These are phyloP conservation scores for Globisporangium spiculum DNA, from an alignment of 352 stramenopile species.

Conservation along the genomic window DNA sequence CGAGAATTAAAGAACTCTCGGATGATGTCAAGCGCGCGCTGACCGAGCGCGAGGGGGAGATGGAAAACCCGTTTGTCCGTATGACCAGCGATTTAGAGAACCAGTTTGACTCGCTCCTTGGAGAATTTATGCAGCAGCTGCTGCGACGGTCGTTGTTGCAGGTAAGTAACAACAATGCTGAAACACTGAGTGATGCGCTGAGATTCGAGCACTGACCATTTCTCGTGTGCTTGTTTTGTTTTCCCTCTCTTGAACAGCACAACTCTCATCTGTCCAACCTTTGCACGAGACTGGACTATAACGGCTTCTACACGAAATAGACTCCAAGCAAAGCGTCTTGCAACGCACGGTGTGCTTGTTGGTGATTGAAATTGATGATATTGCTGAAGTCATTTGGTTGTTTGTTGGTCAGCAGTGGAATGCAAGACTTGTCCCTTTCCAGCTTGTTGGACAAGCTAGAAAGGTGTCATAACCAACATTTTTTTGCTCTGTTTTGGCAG, in stretches of 20 bases:
- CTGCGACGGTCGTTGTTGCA: slow-evolving; percentile 76
- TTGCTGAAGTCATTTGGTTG: not conserved
- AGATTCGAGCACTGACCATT: not conserved
- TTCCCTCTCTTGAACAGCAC: slow-evolving; percentile 27
- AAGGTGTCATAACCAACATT: not conserved
- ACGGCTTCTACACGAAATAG: slow-evolving; percentile 71
- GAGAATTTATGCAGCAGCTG: slow-evolving; percentile 89
- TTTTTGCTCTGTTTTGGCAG: not conserved
- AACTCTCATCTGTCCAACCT: slow-evolving; percentile 67
- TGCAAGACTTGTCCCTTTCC: not conserved
- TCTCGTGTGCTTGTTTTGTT: slow-evolving; percentile 5
- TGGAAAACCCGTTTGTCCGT: slow-evolving; percentile 71
- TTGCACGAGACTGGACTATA: slow-evolving; percentile 64
- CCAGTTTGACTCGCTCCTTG: slow-evolving; percentile 85
- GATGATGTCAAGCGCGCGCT: slow-evolving; percentile 74
- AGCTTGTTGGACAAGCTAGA: not conserved
- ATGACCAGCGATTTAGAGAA: slow-evolving; percentile 81
- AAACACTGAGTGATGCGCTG: not conserved
- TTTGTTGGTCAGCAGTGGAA: not conserved
- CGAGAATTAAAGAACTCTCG: slow-evolving; percentile 78
- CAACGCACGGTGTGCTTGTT: slow-evolving; percentile 2
- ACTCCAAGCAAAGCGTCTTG: not conserved
- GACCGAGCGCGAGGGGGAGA: slow-evolving; percentile 59
- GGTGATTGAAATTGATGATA: not conserved
- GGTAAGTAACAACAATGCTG: slow-evolving; percentile 29